Conservation (phyloP, 2,329 filamentous ascomycete genomes). For the Rhinocladiella similis region DNA sequence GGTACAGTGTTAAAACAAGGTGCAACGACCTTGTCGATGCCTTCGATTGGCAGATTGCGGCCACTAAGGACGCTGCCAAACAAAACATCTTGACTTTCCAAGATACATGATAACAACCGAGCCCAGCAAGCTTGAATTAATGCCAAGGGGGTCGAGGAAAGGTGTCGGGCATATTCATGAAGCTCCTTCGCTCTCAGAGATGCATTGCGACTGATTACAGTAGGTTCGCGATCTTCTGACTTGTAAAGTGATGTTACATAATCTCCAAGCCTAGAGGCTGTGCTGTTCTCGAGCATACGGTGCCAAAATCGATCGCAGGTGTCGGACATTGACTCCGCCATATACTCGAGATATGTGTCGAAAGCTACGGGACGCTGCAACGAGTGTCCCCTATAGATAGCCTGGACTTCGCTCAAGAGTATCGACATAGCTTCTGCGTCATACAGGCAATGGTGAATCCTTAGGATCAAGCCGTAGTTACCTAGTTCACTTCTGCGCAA, state of each 20-base stretch:
- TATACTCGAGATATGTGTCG: slow-evolving; percentile 62
- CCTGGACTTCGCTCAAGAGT: slow-evolving; percentile 70
- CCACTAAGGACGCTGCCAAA: slow-evolving; percentile 88
- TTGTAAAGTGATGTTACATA: slow-evolving; percentile 5
- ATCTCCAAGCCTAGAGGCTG: slow-evolving; percentile 16
- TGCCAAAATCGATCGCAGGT: slow-evolving; percentile 67
- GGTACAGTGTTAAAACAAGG: slow-evolving; percentile 93
- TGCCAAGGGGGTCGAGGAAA: slow-evolving; percentile 63
- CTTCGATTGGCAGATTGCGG: slow-evolving; percentile 65
- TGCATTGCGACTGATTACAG: neutral
- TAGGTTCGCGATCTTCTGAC: neutral
- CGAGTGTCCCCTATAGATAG: slow-evolving; percentile 47
- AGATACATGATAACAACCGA: slow-evolving; percentile 59
- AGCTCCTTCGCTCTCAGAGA: slow-evolving; percentile 7
- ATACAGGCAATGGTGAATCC: slow-evolving; percentile 80
- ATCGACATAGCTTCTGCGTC: slow-evolving; percentile 75
- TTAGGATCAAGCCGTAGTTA: slow-evolving; percentile 43
- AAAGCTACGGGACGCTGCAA: slow-evolving; percentile 59
- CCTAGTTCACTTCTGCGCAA: neutral
- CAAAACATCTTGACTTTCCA: slow-evolving; percentile 66
- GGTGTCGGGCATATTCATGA: slow-evolving; percentile 45
- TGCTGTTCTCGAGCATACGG: slow-evolving; percentile 42
- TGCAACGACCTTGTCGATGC: slow-evolving; percentile 72
- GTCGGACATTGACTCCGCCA: slow-evolving; percentile 51
- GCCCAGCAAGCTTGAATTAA: slow-evolving; percentile 74